Conservation (phyloP, 306 rosid species). For the Dicorynia guianensis region DNA sequence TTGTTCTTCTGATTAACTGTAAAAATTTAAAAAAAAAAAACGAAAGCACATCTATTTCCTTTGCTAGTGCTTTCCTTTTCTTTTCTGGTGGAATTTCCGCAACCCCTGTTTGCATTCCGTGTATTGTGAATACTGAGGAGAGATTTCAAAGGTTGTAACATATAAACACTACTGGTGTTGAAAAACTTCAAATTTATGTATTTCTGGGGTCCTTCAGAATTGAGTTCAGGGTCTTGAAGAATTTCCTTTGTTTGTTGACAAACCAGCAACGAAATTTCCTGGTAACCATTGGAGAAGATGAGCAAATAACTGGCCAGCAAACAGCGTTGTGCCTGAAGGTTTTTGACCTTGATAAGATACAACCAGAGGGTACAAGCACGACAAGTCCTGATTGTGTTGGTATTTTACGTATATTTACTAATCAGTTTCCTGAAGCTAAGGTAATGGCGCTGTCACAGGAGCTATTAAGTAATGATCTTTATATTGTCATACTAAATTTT, state of each 20-base stretch:
- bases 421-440: conserved; percentile 92
- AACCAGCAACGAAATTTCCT: conserved; percentile 87
- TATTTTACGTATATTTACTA: conserved; percentile 90
- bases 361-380: conserved; percentile 83
- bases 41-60: too few species aligned
- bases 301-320: conserved; percentile 77
- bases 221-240: conserved; percentile 15
- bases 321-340: conserved; percentile 88
- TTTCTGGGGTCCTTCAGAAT: neutral
- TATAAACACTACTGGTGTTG: neutral
- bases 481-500: neutral
- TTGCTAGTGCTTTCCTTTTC: neutral
- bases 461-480: conserved; percentile 19
- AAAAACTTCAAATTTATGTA: neutral
- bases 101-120: neutral
- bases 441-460: conserved; percentile 46
- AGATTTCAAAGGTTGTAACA: conserved; percentile 2
- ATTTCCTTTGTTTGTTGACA: conserved; percentile 34
- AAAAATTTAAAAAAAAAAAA: too few species aligned
- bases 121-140: conserved; percentile 19
- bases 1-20: too few species aligned
- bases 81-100: conserved; percentile 19
- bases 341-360: conserved; percentile 91
- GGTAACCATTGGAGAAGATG: conserved; percentile 89
- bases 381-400: conserved; percentile 94